phyloP scores from a whole-genome alignment of 805 yeast genomes.

The Isabelozyma heimii region DNA sequence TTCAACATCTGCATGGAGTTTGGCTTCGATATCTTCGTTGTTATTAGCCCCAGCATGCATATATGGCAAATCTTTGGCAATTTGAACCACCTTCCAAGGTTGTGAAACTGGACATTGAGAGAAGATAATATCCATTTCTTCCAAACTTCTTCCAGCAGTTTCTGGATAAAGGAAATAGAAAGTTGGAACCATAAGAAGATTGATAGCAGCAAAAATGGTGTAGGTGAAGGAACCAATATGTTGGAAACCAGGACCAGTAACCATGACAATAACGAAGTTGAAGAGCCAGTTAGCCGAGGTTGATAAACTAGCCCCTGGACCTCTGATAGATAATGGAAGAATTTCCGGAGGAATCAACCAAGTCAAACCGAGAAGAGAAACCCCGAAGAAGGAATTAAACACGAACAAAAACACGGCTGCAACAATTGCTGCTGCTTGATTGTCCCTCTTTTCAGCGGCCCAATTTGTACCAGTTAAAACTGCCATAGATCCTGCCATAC shows the following conservation, averaged over 20 bases:
- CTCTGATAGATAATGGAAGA: slow-evolving; percentile 36
- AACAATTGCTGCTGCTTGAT: slow-evolving; percentile 14
- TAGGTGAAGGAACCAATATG: slow-evolving; percentile 39
- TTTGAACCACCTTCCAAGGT: slow-evolving; percentile 31
- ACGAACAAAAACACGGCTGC: slow-evolving; percentile 40
- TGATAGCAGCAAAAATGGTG: slow-evolving; percentile 40
- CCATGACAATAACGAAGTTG: slow-evolving; percentile 37
- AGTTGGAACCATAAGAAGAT: slow-evolving; percentile 35
- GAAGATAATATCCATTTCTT: slow-evolving; percentile 51
- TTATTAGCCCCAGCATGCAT: slow-evolving; percentile 1
- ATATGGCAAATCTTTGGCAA: slow-evolving; percentile 23
- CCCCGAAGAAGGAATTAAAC: slow-evolving; percentile 26
- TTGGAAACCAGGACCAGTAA: slow-evolving; percentile 31
- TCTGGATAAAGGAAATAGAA: slow-evolving; percentile 46
- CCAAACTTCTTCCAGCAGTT: slow-evolving; percentile 44
- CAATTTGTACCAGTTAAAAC: slow-evolving; percentile 12
- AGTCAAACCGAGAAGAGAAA: slow-evolving; percentile 33
- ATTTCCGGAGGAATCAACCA: slow-evolving; percentile 38
- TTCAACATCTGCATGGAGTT: not conserved
- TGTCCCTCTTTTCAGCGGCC: slow-evolving; percentile 7
- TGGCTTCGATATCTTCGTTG: not conserved
- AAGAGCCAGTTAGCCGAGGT: slow-evolving; percentile 36
- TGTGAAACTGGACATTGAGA: slow-evolving; percentile 19
- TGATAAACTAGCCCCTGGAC: slow-evolving; percentile 32
- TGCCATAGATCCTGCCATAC: slow-evolving; percentile 25